Base-by-base conservation (phyloP, 768 basidiomycete genomes). In the Trametes sanguinea region DNA sequence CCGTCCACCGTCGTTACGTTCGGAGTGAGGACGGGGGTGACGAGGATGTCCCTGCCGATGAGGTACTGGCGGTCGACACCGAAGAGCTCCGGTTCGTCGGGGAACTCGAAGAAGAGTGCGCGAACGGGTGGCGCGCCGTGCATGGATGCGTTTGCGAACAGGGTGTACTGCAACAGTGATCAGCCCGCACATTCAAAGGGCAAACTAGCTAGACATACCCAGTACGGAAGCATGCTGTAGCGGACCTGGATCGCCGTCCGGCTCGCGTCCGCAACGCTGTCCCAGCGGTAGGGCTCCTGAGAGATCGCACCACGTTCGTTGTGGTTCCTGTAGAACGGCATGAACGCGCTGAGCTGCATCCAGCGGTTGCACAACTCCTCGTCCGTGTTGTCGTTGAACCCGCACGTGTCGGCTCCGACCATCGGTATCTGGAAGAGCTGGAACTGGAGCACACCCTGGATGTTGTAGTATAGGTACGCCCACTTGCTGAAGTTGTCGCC, bases 331-430 rank as follows among this genome's bases (percentile, higher is more conserved):
- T 85, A 92, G 78, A 93, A 93, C 6, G 91, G 91, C 27, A 82
- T 81, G 72, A 92, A 93, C 3, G 90, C 91, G 10, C 87, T 79
- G 16, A 93, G 80, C 71, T 88, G 85, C 89, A 90, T 91, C 92
- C 92, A 93, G 33, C 92, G 82, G 65, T 87, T 87, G 73, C 89
- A 89, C 16, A 93, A 79, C 70, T 92, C 90, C 72, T 93, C 91
- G 67, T 90, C 83, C 8, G 86, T 85, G 71, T 92, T 90, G 9
- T 76, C 82, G 62, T 80, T 77, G 76, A 87, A 87, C 27, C 86
- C 86, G 71, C 86, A 88, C 10, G 87, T 85, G 68, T 94, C 91
- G 3, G 90, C 87, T 29, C 91, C 91, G 17, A 92, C 90, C 76
- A 92, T 87, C 0, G 91, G 91, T 63, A 91, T 86, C 66, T 89